A percentile compares a stretch with the other conserved stretches of the same genome.
Conservation (phyloP, 305 asterid species). For the Stenogyne calaminthoides region DNA sequence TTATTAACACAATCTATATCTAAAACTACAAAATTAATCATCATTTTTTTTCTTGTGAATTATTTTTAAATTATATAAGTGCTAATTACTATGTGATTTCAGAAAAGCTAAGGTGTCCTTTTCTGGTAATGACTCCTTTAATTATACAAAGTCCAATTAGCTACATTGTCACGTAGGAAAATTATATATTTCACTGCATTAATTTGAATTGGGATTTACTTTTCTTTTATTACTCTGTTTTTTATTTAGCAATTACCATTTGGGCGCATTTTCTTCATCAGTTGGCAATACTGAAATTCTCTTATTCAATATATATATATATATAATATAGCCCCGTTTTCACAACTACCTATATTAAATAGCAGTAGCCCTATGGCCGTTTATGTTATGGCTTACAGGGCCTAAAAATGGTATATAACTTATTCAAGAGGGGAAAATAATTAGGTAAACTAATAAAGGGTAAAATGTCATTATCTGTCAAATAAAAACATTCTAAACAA, state of each 20-base stretch:
- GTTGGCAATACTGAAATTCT: neutral
- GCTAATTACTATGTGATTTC: neutral
- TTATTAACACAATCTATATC: neutral
- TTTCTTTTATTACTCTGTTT: neutral
- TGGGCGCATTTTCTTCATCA: conserved; percentile 16
- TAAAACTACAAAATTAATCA: neutral
- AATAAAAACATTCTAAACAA: neutral
- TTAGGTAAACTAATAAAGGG: neutral
- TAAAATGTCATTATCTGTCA: neutral
- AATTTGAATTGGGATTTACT: neutral
- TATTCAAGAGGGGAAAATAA: neutral
- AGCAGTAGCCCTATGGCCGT: neutral
- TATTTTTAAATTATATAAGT: neutral
- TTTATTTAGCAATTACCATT: neutral
- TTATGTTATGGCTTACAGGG: neutral
- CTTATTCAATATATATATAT: neutral
- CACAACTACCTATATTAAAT: neutral
- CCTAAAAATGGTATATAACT: neutral
- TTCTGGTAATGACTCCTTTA: neutral
- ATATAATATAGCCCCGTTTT: neutral
- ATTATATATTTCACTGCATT: neutral
- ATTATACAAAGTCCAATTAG: neutral
- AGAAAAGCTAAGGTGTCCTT: neutral
- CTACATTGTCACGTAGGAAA: conserved; percentile 21
- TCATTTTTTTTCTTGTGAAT: neutral